Conservation (phyloP, 306 rosid species). For the Trifolium dubium region DNA sequence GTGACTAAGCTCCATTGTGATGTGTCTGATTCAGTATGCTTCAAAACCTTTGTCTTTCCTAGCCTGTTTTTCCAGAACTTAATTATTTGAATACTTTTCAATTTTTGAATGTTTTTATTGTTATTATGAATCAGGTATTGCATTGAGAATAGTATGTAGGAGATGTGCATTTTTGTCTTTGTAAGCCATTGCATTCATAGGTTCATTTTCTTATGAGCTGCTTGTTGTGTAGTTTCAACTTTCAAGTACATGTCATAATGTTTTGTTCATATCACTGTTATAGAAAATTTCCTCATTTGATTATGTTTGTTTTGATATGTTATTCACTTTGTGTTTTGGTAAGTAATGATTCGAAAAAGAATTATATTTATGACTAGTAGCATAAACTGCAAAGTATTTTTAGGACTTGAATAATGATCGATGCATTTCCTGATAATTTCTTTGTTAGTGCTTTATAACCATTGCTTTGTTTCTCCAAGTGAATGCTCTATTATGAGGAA, state of each 20-base stretch:
- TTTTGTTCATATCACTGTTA: constrained; percentile 13
- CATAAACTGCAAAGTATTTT: constrained; percentile 1
- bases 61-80: constrained; percentile 8
- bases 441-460: neutral
- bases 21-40: constrained; percentile 88
- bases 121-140: neutral
- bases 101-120: neutral
- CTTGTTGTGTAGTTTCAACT: constrained; percentile 22
- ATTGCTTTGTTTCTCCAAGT: neutral
- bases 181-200: constrained; percentile 6
- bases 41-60: constrained; percentile 17
- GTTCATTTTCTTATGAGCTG: neutral
- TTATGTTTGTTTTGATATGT: neutral
- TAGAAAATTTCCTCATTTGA: neutral
- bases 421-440: neutral
- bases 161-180: neutral
- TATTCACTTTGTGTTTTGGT: constrained; percentile 7
- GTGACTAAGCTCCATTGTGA: constrained; percentile 93
- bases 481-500: constrained; percentile 1
- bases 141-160: constrained; percentile 6
- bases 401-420: constrained; percentile 7
- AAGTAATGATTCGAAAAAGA: neutral
- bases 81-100: neutral
- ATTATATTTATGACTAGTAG: neutral
- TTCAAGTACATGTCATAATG: constrained; percentile 20